Base-by-base conservation (phyloP, 2,329 filamentous ascomycete genomes). In the Canariomyces notabilis region DNA sequence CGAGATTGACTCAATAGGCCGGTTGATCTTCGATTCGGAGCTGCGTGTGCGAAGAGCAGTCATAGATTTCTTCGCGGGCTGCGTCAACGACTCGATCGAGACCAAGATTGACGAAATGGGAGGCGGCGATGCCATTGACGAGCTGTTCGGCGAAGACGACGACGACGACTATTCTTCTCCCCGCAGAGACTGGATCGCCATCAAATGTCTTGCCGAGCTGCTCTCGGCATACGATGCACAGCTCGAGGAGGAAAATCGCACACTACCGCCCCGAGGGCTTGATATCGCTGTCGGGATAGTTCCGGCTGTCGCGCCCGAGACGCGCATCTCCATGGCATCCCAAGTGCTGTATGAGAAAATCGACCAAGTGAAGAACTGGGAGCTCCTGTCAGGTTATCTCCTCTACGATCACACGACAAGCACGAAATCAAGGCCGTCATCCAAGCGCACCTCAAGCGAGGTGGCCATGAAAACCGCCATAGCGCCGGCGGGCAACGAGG, bases 11-110 rank as follows among this genome's bases (percentile, higher is more conserved):
- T 78, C 82, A 3, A 80, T 97, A 37, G 90, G 90, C 34, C 84
- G 85, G 60, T 76, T 97, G 29, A 83, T 97, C 9, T 96, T 95
- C 59, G 93, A 98, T 59, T 78, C 83, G 1, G 91, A 97, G 59
- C 69, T 83, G 6, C 81, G 84, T 53, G 84, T 97, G 23, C 86
- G 93, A 45, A 95, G 89, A 67, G 85, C 91, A 2, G 87, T 95
- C 2, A 87, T 91, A 18, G 79, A 78, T 11, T 98, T 98, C 73
- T 97, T 98, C 59, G 83, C 87, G 15, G 86, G 88, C 49, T 91
- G 89, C 56, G 83, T 97, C 33, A 77, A 86, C 32, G 90, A 96
- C 59, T 75, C 85, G 3, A 89, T 89, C 53, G 83, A 89, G 23
- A 76, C 77, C 42, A 89, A 86, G 60, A 70, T 91, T 3, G 90